Conservation (phyloP, 2,329 filamentous ascomycete species). For the Cordyceps pruinosa region DNA sequence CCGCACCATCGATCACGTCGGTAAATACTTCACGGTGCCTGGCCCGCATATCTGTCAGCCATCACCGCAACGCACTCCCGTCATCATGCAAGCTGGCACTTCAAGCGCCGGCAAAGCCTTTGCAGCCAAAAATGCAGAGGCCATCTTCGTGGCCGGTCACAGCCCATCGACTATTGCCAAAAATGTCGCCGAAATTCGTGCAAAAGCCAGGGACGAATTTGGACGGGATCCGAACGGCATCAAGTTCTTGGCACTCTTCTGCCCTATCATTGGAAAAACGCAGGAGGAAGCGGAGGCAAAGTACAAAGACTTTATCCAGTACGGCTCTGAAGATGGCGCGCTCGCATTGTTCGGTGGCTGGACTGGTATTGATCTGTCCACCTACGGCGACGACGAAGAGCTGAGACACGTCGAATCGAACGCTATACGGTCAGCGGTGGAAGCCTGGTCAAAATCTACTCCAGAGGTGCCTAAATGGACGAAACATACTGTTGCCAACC, state of each 20-base stretch:
- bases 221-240: conserved; percentile 48
- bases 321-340: conserved; percentile 55
- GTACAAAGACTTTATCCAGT: conserved; percentile 45
- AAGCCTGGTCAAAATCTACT: conserved; percentile 36
- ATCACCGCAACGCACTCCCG: conserved; percentile 55
- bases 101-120: conserved; percentile 54
- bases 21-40: conserved; percentile 52
- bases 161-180: conserved; percentile 47
- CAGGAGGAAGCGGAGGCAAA: conserved; percentile 47
- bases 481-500: conserved; percentile 26
- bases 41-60: conserved; percentile 56
- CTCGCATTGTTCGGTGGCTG: conserved; percentile 59
- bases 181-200: conserved; percentile 50
- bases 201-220: conserved; percentile 38
- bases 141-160: conserved; percentile 55
- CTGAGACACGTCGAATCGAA: conserved; percentile 54
- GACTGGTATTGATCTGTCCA: conserved; percentile 57
- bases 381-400: conserved; percentile 58
- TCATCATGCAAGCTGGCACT: conserved; percentile 59
- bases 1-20: conserved; percentile 54
- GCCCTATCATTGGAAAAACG: conserved; percentile 52
- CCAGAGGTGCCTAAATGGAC: conserved; percentile 29
- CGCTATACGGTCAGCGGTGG: conserved; percentile 47
- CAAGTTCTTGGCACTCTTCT: conserved; percentile 55
- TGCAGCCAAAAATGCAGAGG: conserved; percentile 57